Evolutionary conservation across 163 green algal species (phyloP).

Genomic region (Trebouxia gelatinosa): DNA sequence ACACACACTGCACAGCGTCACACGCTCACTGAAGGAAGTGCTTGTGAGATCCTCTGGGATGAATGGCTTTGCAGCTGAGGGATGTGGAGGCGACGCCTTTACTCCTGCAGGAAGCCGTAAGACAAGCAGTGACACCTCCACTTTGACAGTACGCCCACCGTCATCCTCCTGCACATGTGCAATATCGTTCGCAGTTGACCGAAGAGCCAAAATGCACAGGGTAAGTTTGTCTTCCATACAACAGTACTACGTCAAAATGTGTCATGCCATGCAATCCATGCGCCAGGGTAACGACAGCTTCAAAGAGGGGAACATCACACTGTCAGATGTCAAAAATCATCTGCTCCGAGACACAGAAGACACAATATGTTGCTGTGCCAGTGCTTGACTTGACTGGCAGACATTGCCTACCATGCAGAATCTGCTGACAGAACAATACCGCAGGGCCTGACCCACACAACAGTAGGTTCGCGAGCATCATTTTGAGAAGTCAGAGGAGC

Average conservation of each 20-base stretch:
- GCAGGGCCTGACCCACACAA: no score
- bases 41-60: no score
- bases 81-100: neutral
- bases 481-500: neutral
- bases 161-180: slow-evolving; percentile 28
- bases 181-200: neutral
- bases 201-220: no score
- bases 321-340: neutral
- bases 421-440: slow-evolving; percentile 3
- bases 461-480: no score
- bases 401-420: no score
- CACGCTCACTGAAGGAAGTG: no score
- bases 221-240: no score
- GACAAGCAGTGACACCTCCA: slow-evolving; percentile 75
- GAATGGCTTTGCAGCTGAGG: neutral
- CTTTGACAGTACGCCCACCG: slow-evolving; percentile 35
- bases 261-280: neutral
- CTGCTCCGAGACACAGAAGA: neutral
- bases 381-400: no score
- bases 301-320: neutral
- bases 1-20: no score
- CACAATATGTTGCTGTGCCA: no score
- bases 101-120: slow-evolving; percentile 40
- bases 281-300: neutral
- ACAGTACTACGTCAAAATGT: neutral